These are phyloP conservation scores for Aspergillus persii DNA, from an alignment of 2,329 filamentous ascomycete species.

Conservation along the genomic window DNA sequence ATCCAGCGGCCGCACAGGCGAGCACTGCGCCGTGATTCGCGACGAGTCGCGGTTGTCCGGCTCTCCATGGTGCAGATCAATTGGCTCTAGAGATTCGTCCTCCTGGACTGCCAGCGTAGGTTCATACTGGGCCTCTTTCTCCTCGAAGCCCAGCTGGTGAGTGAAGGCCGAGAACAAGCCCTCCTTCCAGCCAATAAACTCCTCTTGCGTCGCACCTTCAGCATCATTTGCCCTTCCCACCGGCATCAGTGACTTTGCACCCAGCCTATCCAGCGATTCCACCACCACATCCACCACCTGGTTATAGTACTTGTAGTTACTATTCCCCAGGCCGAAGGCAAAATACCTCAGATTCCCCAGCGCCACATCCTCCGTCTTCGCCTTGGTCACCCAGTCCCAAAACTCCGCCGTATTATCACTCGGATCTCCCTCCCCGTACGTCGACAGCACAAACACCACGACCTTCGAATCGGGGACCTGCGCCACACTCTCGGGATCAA, in stretches of 20 bases:
- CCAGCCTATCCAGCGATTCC: constrained; percentile 70
- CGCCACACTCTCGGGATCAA: constrained; percentile 84
- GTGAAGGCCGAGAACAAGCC: constrained; percentile 82
- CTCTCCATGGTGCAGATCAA: constrained; percentile 82
- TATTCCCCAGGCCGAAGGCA: constrained; percentile 89
- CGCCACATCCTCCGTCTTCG: constrained; percentile 57
- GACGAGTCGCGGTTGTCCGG: constrained; percentile 72
- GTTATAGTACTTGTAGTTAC: constrained; percentile 97
- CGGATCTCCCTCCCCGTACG: constrained; percentile 92
- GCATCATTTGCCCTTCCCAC: constrained; percentile 91
- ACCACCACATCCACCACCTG: constrained; percentile 86
- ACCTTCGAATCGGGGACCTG: constrained; percentile 77
- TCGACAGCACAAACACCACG: constrained; percentile 86
- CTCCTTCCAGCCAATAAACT: constrained; percentile 94
- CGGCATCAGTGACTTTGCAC: constrained; percentile 71
- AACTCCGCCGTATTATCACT: constrained; percentile 95
- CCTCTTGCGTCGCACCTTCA: constrained; percentile 92
- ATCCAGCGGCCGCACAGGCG: constrained; percentile 79
- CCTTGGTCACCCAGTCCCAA: constrained; percentile 75
- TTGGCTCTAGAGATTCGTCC: constrained; percentile 65
- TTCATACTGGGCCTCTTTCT: constrained; percentile 86
- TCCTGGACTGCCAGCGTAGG: constrained; percentile 75
- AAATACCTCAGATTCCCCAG: constrained; percentile 75
- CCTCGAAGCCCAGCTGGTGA: constrained; percentile 75
- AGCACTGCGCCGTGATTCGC: constrained; percentile 55